Base-by-base conservation (phyloP, 768 basidiomycete genomes). In the Nidularia pulvinata region DNA sequence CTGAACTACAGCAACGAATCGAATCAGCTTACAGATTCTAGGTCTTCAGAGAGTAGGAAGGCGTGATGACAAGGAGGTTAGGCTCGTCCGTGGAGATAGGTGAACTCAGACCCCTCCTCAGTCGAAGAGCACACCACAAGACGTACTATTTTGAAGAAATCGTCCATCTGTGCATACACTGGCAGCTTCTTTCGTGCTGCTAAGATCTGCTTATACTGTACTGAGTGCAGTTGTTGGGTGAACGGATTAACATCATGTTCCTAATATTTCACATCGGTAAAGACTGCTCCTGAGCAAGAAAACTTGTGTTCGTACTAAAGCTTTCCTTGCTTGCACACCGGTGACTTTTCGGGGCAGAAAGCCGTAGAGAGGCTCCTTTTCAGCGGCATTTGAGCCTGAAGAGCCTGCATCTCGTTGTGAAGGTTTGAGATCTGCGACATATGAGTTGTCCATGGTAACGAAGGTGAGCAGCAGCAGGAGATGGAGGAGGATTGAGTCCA, bases 81-180 rank as follows among this genome's bases (percentile, higher is more conserved):
- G 63, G 62, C 61, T 61, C 63, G 70, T 70, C 65, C 69, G 73
- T 76, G n/a, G n/a, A 70, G 61, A 68, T 65, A 72, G 69, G 59
- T 73, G 58, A 69, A 67, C 72, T 77, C 69, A 79, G 22, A 39
- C 68, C 72, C 73, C 71, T 70, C 71, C 70, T 68, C 70, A 53
- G 64, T 55, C 58, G 61, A 57, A 60, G 50, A 57, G 52, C 59
- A 55, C 54, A 63, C 49, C 51, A 36, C 50, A 56, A 44, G 30
- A 80, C 91, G 73, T 72, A 92, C 93, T 74, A 95, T 88, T 59
- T 89, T 80, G 63, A 88, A 84, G 68, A 99, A 98, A 46, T 95
- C 91, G 53, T 88, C 81, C 95, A 98, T 96, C 70, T 96, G 92
- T 2, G 86, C 72, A 61, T 81, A 97, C 0, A 99, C 95, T 0